Base-by-base conservation (phyloP, 257 asterid species). In the Scutellaria galericulata region DNA sequence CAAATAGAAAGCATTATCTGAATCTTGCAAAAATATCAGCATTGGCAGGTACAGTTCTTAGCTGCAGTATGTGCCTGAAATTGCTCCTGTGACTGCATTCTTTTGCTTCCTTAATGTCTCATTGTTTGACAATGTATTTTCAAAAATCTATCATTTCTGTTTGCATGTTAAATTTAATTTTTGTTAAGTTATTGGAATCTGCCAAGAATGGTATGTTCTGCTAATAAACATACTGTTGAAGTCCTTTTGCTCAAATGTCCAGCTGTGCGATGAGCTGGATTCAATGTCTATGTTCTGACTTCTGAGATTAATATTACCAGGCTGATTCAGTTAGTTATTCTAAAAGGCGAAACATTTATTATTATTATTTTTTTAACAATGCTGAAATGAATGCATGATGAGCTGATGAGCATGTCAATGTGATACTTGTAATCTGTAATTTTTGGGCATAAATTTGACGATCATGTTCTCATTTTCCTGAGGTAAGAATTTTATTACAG, bases 21-120 rank as follows among this genome's bases (percentile, higher is more conserved):
- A 86, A 91, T 84, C 96, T 93, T 66, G 90, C 96, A 55, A 93
- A 91, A 82, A 85, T 93, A 71, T 91, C 97, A 55, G 89, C 96
- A 20, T 69, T 86, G 83, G 96, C 97, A 76, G 98, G 98, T 93
- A 84, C 51, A 35, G 52, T 73, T 64, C 48, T 66, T 59, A 40
- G 66, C 65, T 73, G 9, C 71, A 68, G 45, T 13, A 57, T 12
- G 12, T 31, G 42, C 52, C 13, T 70, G 41, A 9, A 51, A 3
- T 46, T 62, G 40, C 35, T 70, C 57, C 60, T 44, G 24, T n/a
- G 48, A 56, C 62, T 41, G 47, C 66, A 68, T 61, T 66, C 15
- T 59, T 75, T 72, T 79, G 62, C 57, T 64, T 73, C 68, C 37
- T 64, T 69, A 44, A 15, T 47, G 73, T 61, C 45, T 42, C 45